Evolutionary conservation across 2,329 filamentous ascomycete genomes (phyloP).

Genomic region (Monosporascus ibericus): DNA sequence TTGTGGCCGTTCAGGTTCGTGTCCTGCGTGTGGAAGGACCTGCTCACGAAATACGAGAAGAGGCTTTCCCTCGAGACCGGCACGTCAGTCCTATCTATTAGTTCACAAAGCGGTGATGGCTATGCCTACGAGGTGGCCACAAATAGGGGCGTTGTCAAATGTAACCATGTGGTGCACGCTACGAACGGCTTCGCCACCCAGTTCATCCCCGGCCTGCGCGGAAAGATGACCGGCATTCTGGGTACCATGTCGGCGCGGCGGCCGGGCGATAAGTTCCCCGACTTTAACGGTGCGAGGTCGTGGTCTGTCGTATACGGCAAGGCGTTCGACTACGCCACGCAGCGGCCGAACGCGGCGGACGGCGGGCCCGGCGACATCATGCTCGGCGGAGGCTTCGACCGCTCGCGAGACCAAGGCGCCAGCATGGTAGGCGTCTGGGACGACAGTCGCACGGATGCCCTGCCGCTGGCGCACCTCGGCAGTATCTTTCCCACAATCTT

Average conservation of each 20-base stretch:
- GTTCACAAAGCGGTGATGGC: conserved; percentile 18
- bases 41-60: conserved; percentile 26
- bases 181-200: conserved; percentile 50
- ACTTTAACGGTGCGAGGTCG: conserved; percentile 31
- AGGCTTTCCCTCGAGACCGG: conserved; percentile 8
- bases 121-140: conserved; percentile 39
- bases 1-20: conserved; percentile 47
- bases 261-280: conserved; percentile 30
- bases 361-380: conserved; percentile 39
- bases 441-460: conserved; percentile 35
- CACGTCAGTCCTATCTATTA: conserved; percentile 28
- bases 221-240: conserved; percentile 37
- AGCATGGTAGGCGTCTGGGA: conserved; percentile 41
- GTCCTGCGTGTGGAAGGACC: conserved; percentile 35
- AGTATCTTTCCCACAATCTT: conserved; percentile 39
- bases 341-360: conserved; percentile 28
- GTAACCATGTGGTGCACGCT: conserved; percentile 49
- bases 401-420: conserved; percentile 34
- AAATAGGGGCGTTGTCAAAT: conserved; percentile 34
- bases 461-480: conserved; percentile 32
- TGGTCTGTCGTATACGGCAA: conserved; percentile 44
- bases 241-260: conserved; percentile 46
- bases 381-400: conserved; percentile 46
- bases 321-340: conserved; percentile 47
- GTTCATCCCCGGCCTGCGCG: conserved; percentile 42